Evolutionary conservation across 208 protist genomes (phyloP), one percentile per base, ranked within the genome.

Genomic region (Acanthamoeba quina): DNA sequence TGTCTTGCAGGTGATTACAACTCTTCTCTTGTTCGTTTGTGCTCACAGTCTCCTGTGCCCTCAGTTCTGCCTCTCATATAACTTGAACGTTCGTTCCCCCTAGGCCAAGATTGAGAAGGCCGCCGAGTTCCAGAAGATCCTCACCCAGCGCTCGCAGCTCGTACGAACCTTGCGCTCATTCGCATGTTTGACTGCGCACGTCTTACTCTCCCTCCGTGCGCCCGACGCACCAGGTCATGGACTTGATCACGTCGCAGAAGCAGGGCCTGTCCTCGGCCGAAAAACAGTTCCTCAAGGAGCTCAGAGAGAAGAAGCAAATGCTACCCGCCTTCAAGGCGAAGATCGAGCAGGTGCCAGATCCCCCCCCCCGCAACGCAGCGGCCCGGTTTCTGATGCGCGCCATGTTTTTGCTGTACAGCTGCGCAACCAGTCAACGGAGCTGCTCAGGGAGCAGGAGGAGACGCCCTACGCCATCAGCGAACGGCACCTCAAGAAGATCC

Each of bases 281-380:
- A 62, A 76, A 92, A 49, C 64, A 92, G 52, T 92, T 62, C 62
- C 37, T 92, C 86, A 47, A 76, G 41, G 86, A 92, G 62, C 60
- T 92, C 41, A 72, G 52, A 6, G 86, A 92, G 47, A 70, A 92
- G 60, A 76, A 76, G 47, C 64, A 92, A 52, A 34, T 76, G 60
- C 41, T 92, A 0, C 86, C 86, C 9, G 47, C 62, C 31, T 44
- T 78, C 34, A 44, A 76, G 37, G 44, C 60, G 17, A 92, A 92
- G 49, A 70, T 92, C 86, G 44, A 70, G 13, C 86, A 92, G 86
- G 86, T 92, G 52, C 15, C 52, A 56, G 52, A 19, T 56, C 52
- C 31, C 24, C 15, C 58, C 1, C 2, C 49, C 52, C 4, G 6
- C 49, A 37, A 52, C 15, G 37, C 13, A 62, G 13, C 19, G 56